Evolutionary conservation across 495 filamentous ascomycete species (phyloP).

Genomic region (Bathelium albidoporum): DNA sequence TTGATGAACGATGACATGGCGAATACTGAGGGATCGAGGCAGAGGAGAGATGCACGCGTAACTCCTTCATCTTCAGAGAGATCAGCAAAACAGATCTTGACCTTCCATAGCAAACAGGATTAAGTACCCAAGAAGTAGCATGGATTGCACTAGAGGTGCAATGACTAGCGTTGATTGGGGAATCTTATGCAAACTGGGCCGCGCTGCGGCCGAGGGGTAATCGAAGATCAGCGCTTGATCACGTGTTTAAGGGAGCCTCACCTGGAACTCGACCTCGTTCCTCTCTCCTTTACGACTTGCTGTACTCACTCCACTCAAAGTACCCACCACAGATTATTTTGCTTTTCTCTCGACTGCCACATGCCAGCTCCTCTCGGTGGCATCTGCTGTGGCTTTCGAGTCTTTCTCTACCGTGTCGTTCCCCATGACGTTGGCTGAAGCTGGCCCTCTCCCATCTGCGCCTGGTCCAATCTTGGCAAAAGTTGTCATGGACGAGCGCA

Average conservation of each 20-base stretch:
- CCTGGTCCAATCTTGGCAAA: slow-evolving; percentile 26
- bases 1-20: slow-evolving; percentile 2
- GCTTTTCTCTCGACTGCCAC: neutral
- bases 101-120: too few species aligned
- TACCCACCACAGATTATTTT: too few species aligned
- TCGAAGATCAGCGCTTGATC: neutral
- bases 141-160: too few species aligned
- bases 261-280: neutral
- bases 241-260: neutral
- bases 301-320: too few species aligned
- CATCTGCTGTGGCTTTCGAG: neutral
- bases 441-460: neutral
- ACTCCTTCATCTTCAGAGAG: neutral
- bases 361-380: neutral
- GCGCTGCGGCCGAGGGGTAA: neutral
- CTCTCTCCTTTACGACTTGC: neutral
- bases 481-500: slow-evolving; percentile 96
- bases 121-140: too few species aligned
- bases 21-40: neutral
- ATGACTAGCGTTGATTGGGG: too few species aligned
- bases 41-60: neutral
- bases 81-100: too few species aligned
- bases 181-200: neutral
- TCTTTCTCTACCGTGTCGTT: neutral
- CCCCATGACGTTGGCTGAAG: slow-evolving; percentile 4